Evolutionary conservation across 768 basidiomycete species (phyloP).

Genomic region (Suillus tomentosus): DNA sequence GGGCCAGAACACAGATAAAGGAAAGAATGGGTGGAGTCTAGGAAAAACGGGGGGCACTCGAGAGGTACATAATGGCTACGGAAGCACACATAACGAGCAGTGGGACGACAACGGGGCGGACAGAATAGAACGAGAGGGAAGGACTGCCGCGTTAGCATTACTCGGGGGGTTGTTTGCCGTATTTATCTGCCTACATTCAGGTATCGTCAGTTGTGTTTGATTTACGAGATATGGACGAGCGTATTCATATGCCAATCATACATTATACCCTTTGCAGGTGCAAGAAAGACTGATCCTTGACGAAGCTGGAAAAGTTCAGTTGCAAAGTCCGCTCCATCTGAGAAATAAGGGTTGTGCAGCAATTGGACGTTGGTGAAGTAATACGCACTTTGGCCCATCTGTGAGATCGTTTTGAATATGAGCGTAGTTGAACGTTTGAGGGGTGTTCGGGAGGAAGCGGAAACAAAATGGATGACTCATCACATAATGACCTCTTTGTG

Average conservation of each 20-base stretch:
- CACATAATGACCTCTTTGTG: too few relatives aligned
- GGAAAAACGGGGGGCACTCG: not conserved
- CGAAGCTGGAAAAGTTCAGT: too few relatives aligned
- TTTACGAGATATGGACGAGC: not conserved
- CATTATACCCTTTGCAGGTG: too few relatives aligned
- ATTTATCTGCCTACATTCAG: constrained; percentile 6
- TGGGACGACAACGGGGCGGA: not conserved
- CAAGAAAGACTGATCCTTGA: too few relatives aligned
- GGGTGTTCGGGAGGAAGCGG: too few relatives aligned
- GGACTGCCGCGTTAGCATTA: constrained; percentile 5
- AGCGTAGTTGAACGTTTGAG: too few relatives aligned
- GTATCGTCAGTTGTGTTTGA: constrained; percentile 5
- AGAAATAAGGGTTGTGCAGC: too few relatives aligned
- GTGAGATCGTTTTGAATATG: too few relatives aligned
- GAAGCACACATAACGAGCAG: not conserved
- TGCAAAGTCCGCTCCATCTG: too few relatives aligned
- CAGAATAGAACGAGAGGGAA: constrained; percentile 5
- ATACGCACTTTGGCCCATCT: too few relatives aligned
- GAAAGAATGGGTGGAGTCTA: not conserved
- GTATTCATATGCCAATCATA: not conserved
- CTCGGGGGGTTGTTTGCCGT: constrained; percentile 7
- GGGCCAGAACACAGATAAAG: not conserved
- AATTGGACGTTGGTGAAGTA: too few relatives aligned
- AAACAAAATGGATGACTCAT: too few relatives aligned
- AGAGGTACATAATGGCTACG: not conserved